Percentiles rank a stretch among this genome's conserved stretches.
Evolutionary conservation across 208 protist species (phyloP).

Genomic region (Leishmania turanica): DNA sequence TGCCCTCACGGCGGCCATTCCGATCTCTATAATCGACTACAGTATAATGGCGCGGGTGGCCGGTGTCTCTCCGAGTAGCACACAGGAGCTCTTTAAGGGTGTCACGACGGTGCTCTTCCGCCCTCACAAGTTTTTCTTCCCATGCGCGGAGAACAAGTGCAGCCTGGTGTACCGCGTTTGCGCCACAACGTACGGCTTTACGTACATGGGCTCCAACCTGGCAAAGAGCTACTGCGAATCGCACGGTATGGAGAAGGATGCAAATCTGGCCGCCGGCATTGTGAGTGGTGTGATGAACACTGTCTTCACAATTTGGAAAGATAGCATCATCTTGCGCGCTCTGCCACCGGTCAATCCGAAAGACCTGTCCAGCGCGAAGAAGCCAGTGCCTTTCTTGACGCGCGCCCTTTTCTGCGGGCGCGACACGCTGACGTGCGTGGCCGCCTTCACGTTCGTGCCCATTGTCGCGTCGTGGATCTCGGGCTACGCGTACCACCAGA

Average conservation of each 20-base stretch:
- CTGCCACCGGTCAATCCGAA: slow-evolving; percentile 60
- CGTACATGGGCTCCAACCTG: slow-evolving; percentile 81
- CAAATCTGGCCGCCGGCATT: slow-evolving; percentile 68
- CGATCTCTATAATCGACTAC: slow-evolving; percentile 91
- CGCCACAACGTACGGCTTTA: slow-evolving; percentile 67
- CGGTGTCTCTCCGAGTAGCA: slow-evolving; percentile 74
- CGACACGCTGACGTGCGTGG: slow-evolving; percentile 80
- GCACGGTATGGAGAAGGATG: slow-evolving; percentile 49
- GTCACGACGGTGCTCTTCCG: slow-evolving; percentile 65
- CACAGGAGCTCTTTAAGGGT: slow-evolving; percentile 64
- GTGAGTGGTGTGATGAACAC: slow-evolving; percentile 80
- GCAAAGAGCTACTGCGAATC: slow-evolving; percentile 85
- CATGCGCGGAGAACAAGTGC: slow-evolving; percentile 85
- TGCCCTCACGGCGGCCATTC: slow-evolving; percentile 70
- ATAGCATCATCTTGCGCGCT: slow-evolving; percentile 73
- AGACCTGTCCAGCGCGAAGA: slow-evolving; percentile 40
- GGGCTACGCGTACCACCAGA: slow-evolving; percentile 63
- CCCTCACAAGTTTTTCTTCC: slow-evolving; percentile 87
- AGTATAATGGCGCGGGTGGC: slow-evolving; percentile 87
- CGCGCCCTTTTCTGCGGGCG: slow-evolving; percentile 75
- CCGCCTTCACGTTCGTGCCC: slow-evolving; percentile 83
- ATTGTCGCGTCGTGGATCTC: slow-evolving; percentile 72
- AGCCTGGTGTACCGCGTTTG: slow-evolving; percentile 71
- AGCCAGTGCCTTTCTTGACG: slow-evolving; percentile 79
- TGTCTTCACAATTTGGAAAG: slow-evolving; percentile 80